Conservation (phyloP, 768 basidiomycete genomes). For the Cyathus striatus region DNA sequence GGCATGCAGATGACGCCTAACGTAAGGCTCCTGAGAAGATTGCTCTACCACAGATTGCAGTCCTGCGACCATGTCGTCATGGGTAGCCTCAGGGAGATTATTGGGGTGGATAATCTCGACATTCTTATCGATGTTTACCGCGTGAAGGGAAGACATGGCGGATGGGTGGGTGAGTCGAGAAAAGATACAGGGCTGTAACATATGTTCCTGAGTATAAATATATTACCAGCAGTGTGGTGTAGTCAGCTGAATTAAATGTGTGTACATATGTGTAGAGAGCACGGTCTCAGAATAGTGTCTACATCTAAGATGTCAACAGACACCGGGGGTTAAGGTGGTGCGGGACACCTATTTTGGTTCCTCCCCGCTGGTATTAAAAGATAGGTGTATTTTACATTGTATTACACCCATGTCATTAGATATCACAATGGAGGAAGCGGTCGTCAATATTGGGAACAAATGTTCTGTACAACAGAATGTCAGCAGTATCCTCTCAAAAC, state of each 20-base stretch:
- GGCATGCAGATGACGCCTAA: conserved; percentile 25
- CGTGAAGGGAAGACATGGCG: conserved; percentile 6
- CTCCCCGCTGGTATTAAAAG: not conserved
- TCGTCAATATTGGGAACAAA: conserved; percentile 88
- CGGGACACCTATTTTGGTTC: too few relatives aligned
- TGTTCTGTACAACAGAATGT: conserved; percentile 54
- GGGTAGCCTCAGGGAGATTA: conserved; percentile 28
- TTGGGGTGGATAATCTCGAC: conserved; percentile 23
- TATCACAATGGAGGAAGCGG: conserved; percentile 80
- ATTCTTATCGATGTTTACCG: conserved; percentile 10
- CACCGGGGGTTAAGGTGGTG: too few relatives aligned
- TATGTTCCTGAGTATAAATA: too few relatives aligned
- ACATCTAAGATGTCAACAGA: not conserved
- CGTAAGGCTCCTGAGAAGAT: conserved; percentile 21
- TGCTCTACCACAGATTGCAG: conserved; percentile 30
- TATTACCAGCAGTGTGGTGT: too few relatives aligned
- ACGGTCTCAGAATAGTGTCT: too few relatives aligned
- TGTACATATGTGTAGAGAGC: too few relatives aligned
- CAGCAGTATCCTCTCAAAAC: not conserved
- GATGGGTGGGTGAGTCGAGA: not conserved
- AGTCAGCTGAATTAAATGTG: too few relatives aligned
- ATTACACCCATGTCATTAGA: too few relatives aligned
- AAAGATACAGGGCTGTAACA: conserved; percentile 1
- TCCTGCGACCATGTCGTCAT: conserved; percentile 23
- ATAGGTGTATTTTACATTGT: not conserved